phyloP scores from a whole-genome alignment of 345 rosid species.

The Cochlearia excelsa region DNA sequence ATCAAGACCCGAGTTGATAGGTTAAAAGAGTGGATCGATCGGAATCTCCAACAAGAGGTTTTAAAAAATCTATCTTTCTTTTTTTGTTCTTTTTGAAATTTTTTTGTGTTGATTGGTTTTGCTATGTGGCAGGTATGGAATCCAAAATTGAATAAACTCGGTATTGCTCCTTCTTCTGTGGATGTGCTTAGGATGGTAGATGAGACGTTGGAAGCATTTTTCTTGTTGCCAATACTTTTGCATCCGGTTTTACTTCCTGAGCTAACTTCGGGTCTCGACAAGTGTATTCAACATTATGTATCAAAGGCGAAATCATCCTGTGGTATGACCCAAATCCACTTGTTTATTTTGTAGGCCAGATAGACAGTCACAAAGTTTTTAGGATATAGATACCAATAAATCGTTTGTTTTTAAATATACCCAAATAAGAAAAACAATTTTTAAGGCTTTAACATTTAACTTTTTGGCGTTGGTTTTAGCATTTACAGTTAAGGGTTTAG shows the following conservation, averaged over 20 bases:
- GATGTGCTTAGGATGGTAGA: constrained; percentile 81
- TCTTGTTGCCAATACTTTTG: constrained; percentile 77
- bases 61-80: background rate
- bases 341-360: too few relatives aligned
- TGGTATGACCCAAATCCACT: constrained; percentile 43
- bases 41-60: constrained; percentile 91
- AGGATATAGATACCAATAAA: too few relatives aligned
- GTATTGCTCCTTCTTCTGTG: constrained; percentile 76
- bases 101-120: constrained; percentile 3
- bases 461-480: too few relatives aligned
- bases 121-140: constrained; percentile 65
- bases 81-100: constrained; percentile 5
- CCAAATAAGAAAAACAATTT: too few relatives aligned
- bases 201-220: constrained; percentile 90
- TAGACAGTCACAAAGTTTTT: too few relatives aligned
- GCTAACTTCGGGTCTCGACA: constrained; percentile 69
- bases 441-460: too few relatives aligned
- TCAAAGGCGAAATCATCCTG: constrained; percentile 85
- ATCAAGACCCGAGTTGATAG: constrained; percentile 74
- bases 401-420: too few relatives aligned
- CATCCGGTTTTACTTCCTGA: constrained; percentile 80
- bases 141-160: constrained; percentile 66
- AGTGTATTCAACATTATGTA: constrained; percentile 73
- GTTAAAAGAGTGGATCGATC: constrained; percentile 80
- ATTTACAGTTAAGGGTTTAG: too few relatives aligned